Conservation (phyloP, 169 alveolate species). For the Plasmodium fragile region DNA sequence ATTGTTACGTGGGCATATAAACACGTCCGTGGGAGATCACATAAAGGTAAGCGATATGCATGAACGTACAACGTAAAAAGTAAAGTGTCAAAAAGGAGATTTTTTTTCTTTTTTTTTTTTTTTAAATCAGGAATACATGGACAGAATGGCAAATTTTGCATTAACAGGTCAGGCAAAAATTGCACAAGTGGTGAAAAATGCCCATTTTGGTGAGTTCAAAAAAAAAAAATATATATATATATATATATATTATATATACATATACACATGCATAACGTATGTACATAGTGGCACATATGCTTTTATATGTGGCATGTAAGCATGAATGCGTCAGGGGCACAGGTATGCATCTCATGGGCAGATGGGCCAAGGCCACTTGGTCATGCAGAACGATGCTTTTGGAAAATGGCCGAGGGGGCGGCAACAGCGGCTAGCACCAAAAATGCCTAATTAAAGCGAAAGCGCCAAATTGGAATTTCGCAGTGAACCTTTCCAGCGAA, state of each 20-base stretch:
- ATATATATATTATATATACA: not conserved
- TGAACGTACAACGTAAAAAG: not conserved
- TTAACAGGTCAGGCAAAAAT: conserved; percentile 4
- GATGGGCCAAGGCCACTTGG: no score
- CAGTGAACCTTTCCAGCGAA: no score
- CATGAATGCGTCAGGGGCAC: no score
- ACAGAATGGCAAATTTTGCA: not conserved
- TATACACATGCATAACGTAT: not conserved
- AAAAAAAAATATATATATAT: not conserved
- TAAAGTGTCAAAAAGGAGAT: not conserved
- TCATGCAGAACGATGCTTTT: no score
- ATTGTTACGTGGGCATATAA: not conserved
- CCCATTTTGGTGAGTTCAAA: not conserved
- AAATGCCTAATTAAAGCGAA: no score
- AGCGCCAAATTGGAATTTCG: no score
- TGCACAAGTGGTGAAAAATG: not conserved
- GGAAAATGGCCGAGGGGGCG: no score
- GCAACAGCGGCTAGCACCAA: no score
- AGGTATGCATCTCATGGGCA: no score
- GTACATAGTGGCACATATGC: not conserved
- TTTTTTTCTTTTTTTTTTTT: conserved; percentile 1
- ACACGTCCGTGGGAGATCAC: not conserved
- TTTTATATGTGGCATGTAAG: no score
- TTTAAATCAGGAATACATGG: not conserved
- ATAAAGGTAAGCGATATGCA: not conserved